A percentile compares a stretch with the other conserved stretches of the same genome.
Conservation (phyloP, 2,329 filamentous ascomycete species). For the Nemania serpens region DNA sequence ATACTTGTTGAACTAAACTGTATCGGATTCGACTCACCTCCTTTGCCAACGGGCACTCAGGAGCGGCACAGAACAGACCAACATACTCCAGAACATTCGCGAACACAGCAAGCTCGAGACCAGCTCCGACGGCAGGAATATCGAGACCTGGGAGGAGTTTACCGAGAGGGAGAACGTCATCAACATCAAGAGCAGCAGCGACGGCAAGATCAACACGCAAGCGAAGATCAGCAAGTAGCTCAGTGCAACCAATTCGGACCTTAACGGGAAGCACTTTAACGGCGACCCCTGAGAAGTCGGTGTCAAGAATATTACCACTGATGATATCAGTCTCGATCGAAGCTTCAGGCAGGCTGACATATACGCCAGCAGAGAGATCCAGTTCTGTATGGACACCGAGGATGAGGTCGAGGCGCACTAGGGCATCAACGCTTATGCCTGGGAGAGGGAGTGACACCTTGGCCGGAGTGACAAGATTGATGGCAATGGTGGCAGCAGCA, state of each 20-base stretch:
- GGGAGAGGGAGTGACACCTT: conserved; percentile 50
- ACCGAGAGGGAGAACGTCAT: conserved; percentile 36
- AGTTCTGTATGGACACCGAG: conserved; percentile 53
- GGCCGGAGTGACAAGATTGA: conserved; percentile 54
- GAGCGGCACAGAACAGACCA: conserved; percentile 45
- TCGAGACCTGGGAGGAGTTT: conserved; percentile 29
- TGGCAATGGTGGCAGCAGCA: conserved; percentile 53
- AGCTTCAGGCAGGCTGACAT: conserved; percentile 55
- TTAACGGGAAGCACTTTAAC: conserved; percentile 52
- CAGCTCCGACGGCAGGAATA: conserved; percentile 44
- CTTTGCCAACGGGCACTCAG: conserved; percentile 44
- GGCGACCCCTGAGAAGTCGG: conserved; percentile 55
- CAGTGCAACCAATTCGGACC: conserved; percentile 51
- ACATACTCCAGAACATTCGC: conserved; percentile 61
- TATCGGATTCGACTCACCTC: conserved; percentile 32
- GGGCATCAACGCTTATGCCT: conserved; percentile 50
- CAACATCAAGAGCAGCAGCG: conserved; percentile 41
- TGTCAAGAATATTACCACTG: conserved; percentile 51
- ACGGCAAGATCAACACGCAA: conserved; percentile 54
- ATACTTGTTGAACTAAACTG: no score
- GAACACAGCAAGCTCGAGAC: conserved; percentile 52
- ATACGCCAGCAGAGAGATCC: conserved; percentile 57
- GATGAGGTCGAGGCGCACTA: conserved; percentile 58
- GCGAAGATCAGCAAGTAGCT: conserved; percentile 55
- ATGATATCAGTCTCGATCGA: conserved; percentile 48